These are phyloP conservation scores for Agastache rugosa DNA, from an alignment of 257 asterid species.

Conservation along the genomic window DNA sequence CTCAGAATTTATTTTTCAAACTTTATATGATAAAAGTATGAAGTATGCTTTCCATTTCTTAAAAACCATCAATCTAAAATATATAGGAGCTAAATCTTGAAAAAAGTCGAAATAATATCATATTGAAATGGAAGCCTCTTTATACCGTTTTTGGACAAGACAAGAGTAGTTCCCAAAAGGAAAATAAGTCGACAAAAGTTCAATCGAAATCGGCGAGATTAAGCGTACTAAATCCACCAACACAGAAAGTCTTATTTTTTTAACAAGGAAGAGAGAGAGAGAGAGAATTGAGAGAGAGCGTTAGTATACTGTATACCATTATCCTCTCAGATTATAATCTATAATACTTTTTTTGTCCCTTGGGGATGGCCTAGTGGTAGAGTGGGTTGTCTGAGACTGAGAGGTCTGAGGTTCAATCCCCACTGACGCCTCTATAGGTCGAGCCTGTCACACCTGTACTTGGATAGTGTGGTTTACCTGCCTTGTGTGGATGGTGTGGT, in stretches of 20 bases:
- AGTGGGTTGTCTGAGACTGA: too few relatives aligned
- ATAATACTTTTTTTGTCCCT: too few relatives aligned
- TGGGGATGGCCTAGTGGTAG: too few relatives aligned
- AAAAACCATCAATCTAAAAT: background rate
- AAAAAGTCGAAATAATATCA: background rate
- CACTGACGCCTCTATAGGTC: too few relatives aligned
- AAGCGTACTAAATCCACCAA: conserved; percentile 9
- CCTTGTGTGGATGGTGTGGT: too few relatives aligned
- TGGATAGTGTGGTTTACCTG: too few relatives aligned
- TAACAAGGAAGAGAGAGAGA: background rate
- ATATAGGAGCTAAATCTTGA: background rate
- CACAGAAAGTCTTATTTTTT: background rate
- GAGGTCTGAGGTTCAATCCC: too few relatives aligned
- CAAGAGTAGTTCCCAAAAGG: conserved; percentile 1
- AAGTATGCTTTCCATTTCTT: background rate
- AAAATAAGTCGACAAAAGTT: conserved; percentile 16
- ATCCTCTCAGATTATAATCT: too few relatives aligned
- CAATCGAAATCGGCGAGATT: background rate
- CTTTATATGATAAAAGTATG: too few relatives aligned
- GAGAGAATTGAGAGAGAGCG: too few relatives aligned
- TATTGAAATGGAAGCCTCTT: background rate
- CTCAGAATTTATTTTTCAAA: background rate
- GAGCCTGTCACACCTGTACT: too few relatives aligned
- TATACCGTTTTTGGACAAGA: background rate
- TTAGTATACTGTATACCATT: too few relatives aligned